phyloP scores from a whole-genome alignment of 352 stramenopile genomes.

The Pythium diclinum region DNA sequence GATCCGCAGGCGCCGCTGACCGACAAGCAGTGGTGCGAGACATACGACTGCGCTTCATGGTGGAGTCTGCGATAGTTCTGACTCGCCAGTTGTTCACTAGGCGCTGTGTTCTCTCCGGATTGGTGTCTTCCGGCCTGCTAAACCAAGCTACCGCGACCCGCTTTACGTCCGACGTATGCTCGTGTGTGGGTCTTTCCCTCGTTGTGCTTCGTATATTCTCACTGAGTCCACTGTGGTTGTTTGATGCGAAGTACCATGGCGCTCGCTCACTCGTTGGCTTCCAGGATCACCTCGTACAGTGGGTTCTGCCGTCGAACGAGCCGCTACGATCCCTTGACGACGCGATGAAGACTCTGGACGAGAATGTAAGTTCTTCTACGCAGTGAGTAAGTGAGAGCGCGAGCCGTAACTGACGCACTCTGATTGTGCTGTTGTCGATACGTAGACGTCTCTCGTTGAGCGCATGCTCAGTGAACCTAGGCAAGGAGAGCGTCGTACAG shows the following conservation, averaged over 20 bases:
- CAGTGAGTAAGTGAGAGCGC: no score
- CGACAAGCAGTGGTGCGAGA: constrained; percentile 20
- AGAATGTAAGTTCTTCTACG: constrained; percentile 10
- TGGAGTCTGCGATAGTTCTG: background rate
- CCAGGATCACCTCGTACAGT: constrained; percentile 19
- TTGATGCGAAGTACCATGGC: constrained; percentile 6
- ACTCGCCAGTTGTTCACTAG: background rate
- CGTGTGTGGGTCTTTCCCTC: background rate
- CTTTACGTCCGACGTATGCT: constrained; percentile 18
- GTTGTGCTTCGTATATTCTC: no score
- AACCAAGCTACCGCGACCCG: constrained; percentile 4
- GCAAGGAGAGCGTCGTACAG: background rate
- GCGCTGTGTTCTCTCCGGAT: constrained; percentile 1
- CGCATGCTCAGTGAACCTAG: background rate
- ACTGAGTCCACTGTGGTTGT: no score
- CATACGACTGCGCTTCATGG: background rate
- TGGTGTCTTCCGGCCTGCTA: background rate
- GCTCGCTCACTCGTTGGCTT: constrained; percentile 11
- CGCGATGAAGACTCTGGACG: constrained; percentile 7
- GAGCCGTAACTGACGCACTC: no score
- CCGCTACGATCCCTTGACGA: background rate
- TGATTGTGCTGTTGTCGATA: no score
- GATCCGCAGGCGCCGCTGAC: background rate
- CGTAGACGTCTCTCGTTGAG: constrained; percentile 10
- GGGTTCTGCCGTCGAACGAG: constrained; percentile 7